These are phyloP conservation scores for Colletotrichum falcatum DNA, from an alignment of 2,329 filamentous ascomycete species.

Conservation along the genomic window DNA sequence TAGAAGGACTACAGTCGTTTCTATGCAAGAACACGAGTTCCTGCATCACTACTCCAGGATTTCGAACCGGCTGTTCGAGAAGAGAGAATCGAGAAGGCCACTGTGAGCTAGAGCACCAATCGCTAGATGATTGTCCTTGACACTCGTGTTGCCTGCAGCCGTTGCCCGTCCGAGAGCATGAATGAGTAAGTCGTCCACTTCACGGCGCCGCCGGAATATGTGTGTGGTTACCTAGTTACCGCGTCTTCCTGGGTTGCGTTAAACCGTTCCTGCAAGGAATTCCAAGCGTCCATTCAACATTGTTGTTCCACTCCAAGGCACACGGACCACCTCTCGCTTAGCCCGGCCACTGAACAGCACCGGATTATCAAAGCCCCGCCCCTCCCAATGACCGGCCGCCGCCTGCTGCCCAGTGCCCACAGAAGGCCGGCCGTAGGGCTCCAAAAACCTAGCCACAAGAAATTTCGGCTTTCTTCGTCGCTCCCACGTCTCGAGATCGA, in stretches of 20 bases:
- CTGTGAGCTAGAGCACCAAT: constrained; percentile 33
- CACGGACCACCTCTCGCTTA: constrained; percentile 38
- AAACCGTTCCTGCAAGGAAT: too few relatives aligned
- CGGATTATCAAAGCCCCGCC: constrained; percentile 32
- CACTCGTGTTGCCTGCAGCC: neutral
- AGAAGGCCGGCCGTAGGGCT: constrained; percentile 19
- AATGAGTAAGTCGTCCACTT: neutral
- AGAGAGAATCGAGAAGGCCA: constrained; percentile 16
- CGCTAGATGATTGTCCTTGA: constrained; percentile 28
- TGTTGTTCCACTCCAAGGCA: rapidly evolving
- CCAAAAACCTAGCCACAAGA: constrained; percentile 36
- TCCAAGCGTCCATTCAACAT: too few relatives aligned
- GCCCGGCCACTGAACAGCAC: neutral
- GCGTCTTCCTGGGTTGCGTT: too few relatives aligned
- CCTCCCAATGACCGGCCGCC: neutral
- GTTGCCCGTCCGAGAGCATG: neutral
- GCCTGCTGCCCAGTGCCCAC: neutral
- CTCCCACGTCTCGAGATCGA: constrained; percentile 22
- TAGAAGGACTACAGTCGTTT: constrained; percentile 40
- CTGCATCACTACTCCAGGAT: neutral
- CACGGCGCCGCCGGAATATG: too few relatives aligned
- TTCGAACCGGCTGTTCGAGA: constrained; percentile 16
- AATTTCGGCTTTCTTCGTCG: neutral
- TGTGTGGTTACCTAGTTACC: neutral
- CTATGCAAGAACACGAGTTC: constrained; percentile 23